Base-by-base conservation (phyloP, 352 stramenopile genomes). In the Phytophthora podocarpi region DNA sequence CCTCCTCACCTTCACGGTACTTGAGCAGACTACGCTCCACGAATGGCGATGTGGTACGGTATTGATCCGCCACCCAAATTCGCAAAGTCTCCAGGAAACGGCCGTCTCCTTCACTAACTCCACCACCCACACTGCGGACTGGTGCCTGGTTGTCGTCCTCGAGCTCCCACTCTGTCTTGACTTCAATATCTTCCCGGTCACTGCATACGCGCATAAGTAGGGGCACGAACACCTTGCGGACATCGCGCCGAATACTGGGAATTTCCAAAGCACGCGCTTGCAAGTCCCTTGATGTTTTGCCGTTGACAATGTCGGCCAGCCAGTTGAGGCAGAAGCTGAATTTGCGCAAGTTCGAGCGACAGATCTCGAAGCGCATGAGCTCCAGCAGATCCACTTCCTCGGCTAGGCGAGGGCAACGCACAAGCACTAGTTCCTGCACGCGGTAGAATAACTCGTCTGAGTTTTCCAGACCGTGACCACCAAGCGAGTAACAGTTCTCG, bases 311-410 rank as follows among this genome's bases (percentile, higher is more conserved):
- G 53, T 94, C 85, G 34, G 82, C 83, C 23, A 94, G 64, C 85
- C 85, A 94, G 50, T 93, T 90, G 54, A 91, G 72, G 23, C 82
- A 90, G 47, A 94, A 94, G 34, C 68, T 90, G 46, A 92, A 94
- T 62, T 94, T 94, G 63, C 85, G 85, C 54, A 94, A 49, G 34
- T 91, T 94, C n/a, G 79, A 89, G 41, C 82, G 80, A 35, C 86
- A 95, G 46, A 95, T 95, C 63, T 95, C 86, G 52, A 92, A 95
- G 18, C 86, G 86, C 60, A 95, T 72, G 18, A 95, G 73, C 67
- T 92, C 86, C 13, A 95, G 60, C 35, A 92, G 68, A 36, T 92
- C 82, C 9, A 89, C 69, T 41, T 93, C 80, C 15, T 87, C 71
- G 1, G 59, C 65, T 7, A 95, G 64, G 7, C 82, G 81, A 20